These are phyloP conservation scores for Cercophora samala DNA, from an alignment of 495 filamentous ascomycete genomes.

Conservation along the genomic window DNA sequence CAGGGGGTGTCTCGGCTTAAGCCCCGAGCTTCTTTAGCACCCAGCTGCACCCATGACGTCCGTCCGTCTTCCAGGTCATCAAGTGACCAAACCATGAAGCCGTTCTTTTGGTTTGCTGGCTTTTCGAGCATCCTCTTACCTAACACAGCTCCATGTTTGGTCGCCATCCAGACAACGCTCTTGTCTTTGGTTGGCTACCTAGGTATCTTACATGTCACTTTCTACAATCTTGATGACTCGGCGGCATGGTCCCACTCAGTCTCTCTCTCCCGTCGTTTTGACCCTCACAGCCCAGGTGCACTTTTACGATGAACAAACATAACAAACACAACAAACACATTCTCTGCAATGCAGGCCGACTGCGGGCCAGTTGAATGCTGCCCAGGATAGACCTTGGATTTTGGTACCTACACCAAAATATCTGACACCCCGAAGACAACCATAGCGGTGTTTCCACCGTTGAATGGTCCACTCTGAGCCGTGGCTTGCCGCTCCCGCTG, in stretches of 20 bases:
- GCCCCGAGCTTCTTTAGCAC: background rate
- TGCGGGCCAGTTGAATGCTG: too few relatives aligned
- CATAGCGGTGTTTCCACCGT: background rate
- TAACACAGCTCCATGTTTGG: slow-evolving; percentile 9
- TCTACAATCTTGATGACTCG: too few relatives aligned
- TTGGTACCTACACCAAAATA: too few relatives aligned
- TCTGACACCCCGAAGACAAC: too few relatives aligned
- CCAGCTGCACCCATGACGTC: slow-evolving; percentile 12
- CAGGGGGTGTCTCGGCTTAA: slow-evolving; percentile 21
- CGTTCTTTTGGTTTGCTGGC: slow-evolving; percentile 2
- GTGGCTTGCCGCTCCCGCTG: slow-evolving; percentile 17
- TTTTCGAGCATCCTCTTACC: background rate
- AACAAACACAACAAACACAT: too few relatives aligned
- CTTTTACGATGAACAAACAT: too few relatives aligned
- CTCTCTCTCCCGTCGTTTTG: too few relatives aligned
- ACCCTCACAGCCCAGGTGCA: too few relatives aligned
- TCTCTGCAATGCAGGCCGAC: too few relatives aligned
- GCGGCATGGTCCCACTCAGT: background rate
- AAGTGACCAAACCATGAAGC: slow-evolving; percentile 18
- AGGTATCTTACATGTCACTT: too few relatives aligned
- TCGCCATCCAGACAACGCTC: background rate
- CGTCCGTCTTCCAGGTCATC: slow-evolving; percentile 10
- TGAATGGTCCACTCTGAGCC: slow-evolving; percentile 13
- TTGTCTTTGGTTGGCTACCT: background rate
- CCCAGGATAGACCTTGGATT: too few relatives aligned